A percentile compares a stretch with the other conserved stretches of the same genome.
These are phyloP conservation scores for Moniliophthora roreri DNA, from an alignment of 1,284 basidiomycete species.

Conservation along the genomic window DNA sequence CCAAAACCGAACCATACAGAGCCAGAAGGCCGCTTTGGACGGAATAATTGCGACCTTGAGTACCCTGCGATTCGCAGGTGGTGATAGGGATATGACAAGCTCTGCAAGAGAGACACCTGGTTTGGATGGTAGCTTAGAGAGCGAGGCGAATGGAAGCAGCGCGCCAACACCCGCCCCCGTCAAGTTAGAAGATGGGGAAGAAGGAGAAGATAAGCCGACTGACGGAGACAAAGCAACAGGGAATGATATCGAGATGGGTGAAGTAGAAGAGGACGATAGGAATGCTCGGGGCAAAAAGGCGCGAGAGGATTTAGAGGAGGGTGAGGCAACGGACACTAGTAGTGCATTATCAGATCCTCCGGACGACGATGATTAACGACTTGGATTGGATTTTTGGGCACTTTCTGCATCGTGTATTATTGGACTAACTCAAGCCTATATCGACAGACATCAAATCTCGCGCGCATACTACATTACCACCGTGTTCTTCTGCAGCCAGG, in stretches of 20 bases:
- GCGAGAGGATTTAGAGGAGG: conserved; percentile 78
- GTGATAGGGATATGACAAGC: conserved; percentile 48
- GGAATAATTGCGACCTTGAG: conserved; percentile 60
- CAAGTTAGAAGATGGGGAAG: conserved; percentile 24
- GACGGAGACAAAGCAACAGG: conserved; percentile 29
- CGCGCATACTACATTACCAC: conserved; percentile 60
- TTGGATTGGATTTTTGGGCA: neutral
- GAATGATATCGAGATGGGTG: conserved; percentile 85
- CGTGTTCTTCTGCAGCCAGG: conserved; percentile 54
- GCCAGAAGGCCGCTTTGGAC: conserved; percentile 68
- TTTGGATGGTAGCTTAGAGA: conserved; percentile 35
- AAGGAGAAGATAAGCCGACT: conserved; percentile 23
- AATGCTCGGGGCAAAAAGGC: conserved; percentile 45
- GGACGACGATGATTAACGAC: conserved; percentile 38
- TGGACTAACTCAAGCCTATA: conserved; percentile 36
- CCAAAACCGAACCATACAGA: conserved; percentile 62
- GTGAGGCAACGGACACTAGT: conserved; percentile 77
- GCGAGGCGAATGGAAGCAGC: conserved; percentile 12
- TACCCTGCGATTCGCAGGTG: conserved; percentile 63
- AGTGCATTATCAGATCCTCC: conserved; percentile 75
- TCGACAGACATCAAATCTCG: conserved; percentile 72
- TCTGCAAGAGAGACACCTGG: conserved; percentile 49
- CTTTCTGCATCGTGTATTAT: conserved; percentile 24
- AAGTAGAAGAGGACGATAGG: conserved; percentile 68
- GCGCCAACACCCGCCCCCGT: neutral